Percentiles rank a stretch among this genome's conserved stretches.
Evolutionary conservation across 805 yeast genomes (phyloP).

Genomic region (Peterozyma xylosa): DNA sequence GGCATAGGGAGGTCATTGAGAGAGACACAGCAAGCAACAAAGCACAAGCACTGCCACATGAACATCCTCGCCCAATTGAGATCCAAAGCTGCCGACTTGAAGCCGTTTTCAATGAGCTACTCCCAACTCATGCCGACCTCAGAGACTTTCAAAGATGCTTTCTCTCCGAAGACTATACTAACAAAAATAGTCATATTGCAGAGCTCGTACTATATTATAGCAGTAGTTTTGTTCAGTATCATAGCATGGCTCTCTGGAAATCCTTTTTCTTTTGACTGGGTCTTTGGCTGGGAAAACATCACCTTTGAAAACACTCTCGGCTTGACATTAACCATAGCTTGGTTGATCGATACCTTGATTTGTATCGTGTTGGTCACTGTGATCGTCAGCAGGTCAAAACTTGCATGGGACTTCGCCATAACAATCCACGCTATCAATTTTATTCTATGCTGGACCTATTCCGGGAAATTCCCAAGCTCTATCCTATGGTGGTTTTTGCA

Average conservation of each 20-base stretch:
- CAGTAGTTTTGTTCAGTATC: conserved; percentile 55
- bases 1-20: too few species aligned
- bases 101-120: too few species aligned
- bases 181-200: conserved; percentile 76
- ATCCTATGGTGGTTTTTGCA: conserved; percentile 85
- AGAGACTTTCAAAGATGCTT: conserved; percentile 18
- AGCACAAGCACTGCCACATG: too few species aligned
- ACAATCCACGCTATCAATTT: conserved; percentile 83
- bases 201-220: conserved; percentile 69
- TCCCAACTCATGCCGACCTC: conserved; percentile 1
- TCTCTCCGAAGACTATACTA: conserved; percentile 50
- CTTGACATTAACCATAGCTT: conserved; percentile 58
- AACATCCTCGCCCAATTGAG: too few species aligned
- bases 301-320: conserved; percentile 77
- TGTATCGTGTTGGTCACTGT: conserved; percentile 80
- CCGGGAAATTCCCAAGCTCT: conserved; percentile 61
- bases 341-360: conserved; percentile 79
- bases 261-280: conserved; percentile 57
- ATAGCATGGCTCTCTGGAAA: conserved; percentile 67
- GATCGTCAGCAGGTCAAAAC: conserved; percentile 84
- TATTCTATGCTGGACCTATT: conserved; percentile 56
- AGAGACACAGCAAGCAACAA: too few species aligned
- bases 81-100: too few species aligned
- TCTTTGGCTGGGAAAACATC: conserved; percentile 75
- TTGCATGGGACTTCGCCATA: conserved; percentile 96